These are phyloP conservation scores for Colletotrichum kahawae DNA, from an alignment of 2,329 filamentous ascomycete genomes.

Conservation along the genomic window DNA sequence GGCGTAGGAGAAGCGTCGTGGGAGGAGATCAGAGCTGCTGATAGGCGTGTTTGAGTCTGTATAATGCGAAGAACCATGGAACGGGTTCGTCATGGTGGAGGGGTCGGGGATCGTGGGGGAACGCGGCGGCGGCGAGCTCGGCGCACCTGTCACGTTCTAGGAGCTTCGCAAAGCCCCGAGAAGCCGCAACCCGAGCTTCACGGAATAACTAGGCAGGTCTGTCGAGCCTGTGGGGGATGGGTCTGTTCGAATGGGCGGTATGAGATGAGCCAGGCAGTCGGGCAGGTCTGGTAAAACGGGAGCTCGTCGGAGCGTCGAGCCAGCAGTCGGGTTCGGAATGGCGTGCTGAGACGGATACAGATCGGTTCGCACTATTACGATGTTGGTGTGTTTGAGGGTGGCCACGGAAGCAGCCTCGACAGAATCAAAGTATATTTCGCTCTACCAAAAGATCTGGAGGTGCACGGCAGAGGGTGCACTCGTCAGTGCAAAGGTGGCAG, in stretches of 20 bases:
- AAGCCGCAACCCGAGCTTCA: constrained; percentile 13
- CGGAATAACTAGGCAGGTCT: neutral
- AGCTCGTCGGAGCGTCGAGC: neutral
- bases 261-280: neutral
- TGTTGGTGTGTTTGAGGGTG: neutral
- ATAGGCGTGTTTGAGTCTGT: constrained; percentile 33
- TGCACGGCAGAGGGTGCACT: neutral
- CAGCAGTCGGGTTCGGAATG: constrained; percentile 11
- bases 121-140: constrained; percentile 10
- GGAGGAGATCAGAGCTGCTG: constrained; percentile 32
- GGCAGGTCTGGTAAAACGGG: neutral
- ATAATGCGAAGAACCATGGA: constrained; percentile 37
- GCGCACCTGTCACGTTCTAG: constrained; percentile 11
- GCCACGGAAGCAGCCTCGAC: neutral
- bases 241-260: neutral
- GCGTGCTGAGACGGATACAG: constrained; percentile 8
- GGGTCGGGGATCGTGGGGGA: constrained; percentile 16
- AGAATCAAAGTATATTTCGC: neutral
- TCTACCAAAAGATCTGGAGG: neutral
- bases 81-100: constrained; percentile 48
- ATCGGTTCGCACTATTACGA: constrained; percentile 13
- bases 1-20: constrained; percentile 46
- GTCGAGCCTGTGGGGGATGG: neutral
- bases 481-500: neutral
- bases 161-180: constrained; percentile 17